Conservation (phyloP, 257 asterid genomes). For the Ilex asprella region DNA sequence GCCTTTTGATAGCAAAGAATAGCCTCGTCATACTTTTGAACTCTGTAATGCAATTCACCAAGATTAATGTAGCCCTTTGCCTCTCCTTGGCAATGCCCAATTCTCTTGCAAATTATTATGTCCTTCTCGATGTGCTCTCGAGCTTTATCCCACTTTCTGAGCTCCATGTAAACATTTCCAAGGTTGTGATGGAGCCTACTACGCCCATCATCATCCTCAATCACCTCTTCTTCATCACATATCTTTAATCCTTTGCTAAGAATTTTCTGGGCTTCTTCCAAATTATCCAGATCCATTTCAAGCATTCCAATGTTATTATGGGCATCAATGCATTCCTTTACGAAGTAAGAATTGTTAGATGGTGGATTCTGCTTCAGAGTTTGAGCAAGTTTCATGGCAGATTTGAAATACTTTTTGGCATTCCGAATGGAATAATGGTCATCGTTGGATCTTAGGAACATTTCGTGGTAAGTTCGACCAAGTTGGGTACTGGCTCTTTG, state of each 20-base stretch:
- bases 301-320: conserved; percentile 95
- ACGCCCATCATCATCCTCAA: conserved; percentile 62
- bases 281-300: conserved; percentile 80
- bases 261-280: conserved; percentile 55
- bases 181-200: conserved; percentile 97
- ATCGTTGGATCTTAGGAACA: conserved; percentile 66
- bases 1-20: conserved; percentile 69
- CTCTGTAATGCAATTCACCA: conserved; percentile 75
- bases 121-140: conserved; percentile 63
- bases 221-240: conserved; percentile 89
- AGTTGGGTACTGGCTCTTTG: conserved; percentile 97
- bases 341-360: conserved; percentile 30
- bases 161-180: conserved; percentile 69
- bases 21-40: conserved; percentile 66
- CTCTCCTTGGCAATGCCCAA: conserved; percentile 87
- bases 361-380: conserved; percentile 43
- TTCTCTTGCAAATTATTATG: conserved; percentile 56
- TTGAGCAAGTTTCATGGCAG: conserved; percentile 62
- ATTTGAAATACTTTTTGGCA: conserved; percentile 70
- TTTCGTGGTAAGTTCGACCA: conserved; percentile 90
- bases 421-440: conserved; percentile 63
- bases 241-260: conserved; percentile 60
- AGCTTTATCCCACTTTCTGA: conserved; percentile 76
- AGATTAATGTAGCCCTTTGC: conserved; percentile 89
- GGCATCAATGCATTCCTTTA: conserved; percentile 85